Evolutionary conservation across 352 stramenopile genomes (phyloP), one percentile per base, ranked within the genome.

Genomic region (Globisporangium cederbergense): DNA sequence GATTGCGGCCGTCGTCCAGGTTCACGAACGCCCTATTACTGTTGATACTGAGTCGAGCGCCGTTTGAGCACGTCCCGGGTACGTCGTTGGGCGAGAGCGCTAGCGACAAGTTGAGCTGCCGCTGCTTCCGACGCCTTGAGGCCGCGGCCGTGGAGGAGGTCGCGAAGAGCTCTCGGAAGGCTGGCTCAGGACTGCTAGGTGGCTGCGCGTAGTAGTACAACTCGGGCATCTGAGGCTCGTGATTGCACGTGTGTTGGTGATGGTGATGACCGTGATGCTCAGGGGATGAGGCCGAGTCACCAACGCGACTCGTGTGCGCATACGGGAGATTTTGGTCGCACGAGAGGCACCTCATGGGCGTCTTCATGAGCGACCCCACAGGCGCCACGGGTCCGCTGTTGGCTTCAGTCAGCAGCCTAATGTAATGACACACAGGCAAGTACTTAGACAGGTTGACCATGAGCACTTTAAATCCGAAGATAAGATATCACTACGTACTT

Each of bases 1-100:
- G 80, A 42, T 89, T 89, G 46, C 74, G 70, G 2, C 74, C 62
- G 45, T 91, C 82, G n/a, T 84, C 74, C 16, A 86, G 65, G 54
- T 86, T 86, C 43, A 83, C 59, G 51, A 83, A 86, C 3, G 60
- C 36, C 8, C 40, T 47, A 2, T 30, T 40, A 14, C 10, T 51
- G 25, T 14, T 56, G n/a, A 65, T 58, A 0, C 51, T 65, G 4
- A 8, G 50, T 38, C 34, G 43, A 25, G 45, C 18, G 45, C 64
- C 66, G 1, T 68, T 64, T 3, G 50, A 7, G 58, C 64, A 70
- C 5, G 18, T 22, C 40, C 4, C 11, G 43, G 9, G 18, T 28
- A 28, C 25, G 36, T 59, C 74, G 59, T 68, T 66, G 28, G 43
- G 36, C 18, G 46, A 20, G 13, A 64, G 32, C 20, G 36, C 22